Percentiles rank a stretch among this genome's conserved stretches.
These are phyloP conservation scores for Rhynchosporium secalis DNA, from an alignment of 2,329 filamentous ascomycete genomes.

Conservation along the genomic window DNA sequence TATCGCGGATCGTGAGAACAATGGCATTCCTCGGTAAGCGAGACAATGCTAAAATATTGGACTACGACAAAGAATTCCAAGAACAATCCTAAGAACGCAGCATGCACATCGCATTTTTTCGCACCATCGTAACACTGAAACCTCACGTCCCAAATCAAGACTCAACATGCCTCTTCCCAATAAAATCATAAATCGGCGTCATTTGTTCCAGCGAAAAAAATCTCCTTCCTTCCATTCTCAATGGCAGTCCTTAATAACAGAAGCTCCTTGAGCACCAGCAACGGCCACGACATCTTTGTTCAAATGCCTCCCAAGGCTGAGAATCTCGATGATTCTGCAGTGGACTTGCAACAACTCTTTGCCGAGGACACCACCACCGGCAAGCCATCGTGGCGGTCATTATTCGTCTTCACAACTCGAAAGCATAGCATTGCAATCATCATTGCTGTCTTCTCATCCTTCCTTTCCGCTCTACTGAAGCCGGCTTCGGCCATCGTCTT, in stretches of 20 bases:
- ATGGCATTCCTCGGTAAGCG: constrained; percentile 22
- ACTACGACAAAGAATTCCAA: constrained; percentile 5
- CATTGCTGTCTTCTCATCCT: constrained; percentile 55
- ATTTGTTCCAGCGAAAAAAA: not conserved
- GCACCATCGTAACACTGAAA: not conserved
- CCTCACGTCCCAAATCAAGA: not conserved
- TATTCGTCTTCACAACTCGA: constrained; percentile 73
- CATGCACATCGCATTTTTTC: constrained; percentile 13
- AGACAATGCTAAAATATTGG: constrained; percentile 21
- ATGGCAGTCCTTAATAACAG: constrained; percentile 7
- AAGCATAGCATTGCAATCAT: constrained; percentile 57
- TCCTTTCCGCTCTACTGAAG: constrained; percentile 60
- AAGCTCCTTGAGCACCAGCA: constrained; percentile 17
- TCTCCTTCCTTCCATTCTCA: constrained; percentile 1
- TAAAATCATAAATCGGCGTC: not conserved
- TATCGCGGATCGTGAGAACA: constrained; percentile 2
- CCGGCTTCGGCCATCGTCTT: constrained; percentile 69
- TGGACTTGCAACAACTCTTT: constrained; percentile 11
- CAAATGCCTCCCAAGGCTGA: constrained; percentile 12
- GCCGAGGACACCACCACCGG: constrained; percentile 5
- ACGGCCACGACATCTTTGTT: constrained; percentile 1
- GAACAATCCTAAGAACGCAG: constrained; percentile 10
- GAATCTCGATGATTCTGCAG: constrained; percentile 1
- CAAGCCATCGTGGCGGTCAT: constrained; percentile 34
- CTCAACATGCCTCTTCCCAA: not conserved